A percentile compares a stretch with the other conserved stretches of the same genome.
Conservation (phyloP, 257 asterid genomes). For the Coffea canephora region DNA sequence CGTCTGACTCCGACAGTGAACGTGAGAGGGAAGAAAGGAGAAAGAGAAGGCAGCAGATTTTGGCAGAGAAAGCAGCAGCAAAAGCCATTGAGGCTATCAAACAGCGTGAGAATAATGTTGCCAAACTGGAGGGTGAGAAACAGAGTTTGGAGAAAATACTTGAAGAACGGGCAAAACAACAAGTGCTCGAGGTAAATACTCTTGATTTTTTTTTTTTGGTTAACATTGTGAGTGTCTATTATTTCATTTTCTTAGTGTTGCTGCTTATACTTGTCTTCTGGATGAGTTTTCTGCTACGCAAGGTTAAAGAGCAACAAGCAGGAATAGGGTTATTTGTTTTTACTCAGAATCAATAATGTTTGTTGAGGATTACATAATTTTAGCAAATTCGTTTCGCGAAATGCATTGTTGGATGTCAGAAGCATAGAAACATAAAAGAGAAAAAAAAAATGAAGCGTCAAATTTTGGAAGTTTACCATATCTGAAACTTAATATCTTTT, state of each 20-base stretch:
- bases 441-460: too few relatives aligned
- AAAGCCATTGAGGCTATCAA: constrained; percentile 81
- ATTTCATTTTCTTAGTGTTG: background rate
- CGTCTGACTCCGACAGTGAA: constrained; percentile 89
- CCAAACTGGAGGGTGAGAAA: constrained; percentile 94
- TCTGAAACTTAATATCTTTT: background rate
- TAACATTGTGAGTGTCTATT: background rate
- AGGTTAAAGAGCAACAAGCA: background rate
- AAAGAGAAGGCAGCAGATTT: constrained; percentile 78
- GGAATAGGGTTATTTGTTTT: background rate
- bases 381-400: background rate
- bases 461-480: background rate
- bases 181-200: constrained; percentile 76
- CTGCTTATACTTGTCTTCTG: background rate
- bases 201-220: background rate
- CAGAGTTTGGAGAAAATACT: constrained; percentile 91
- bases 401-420: background rate
- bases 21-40: constrained; percentile 82
- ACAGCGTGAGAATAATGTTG: constrained; percentile 83
- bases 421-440: background rate
- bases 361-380: background rate
- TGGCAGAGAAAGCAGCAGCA: constrained; percentile 91
- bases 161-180: constrained; percentile 85
- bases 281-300: background rate
- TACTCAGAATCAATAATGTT: background rate